Evolutionary conservation across 768 basidiomycete genomes (phyloP), one percentile per base, ranked within the genome.

Genomic region (Leccinum aurantiacum): DNA sequence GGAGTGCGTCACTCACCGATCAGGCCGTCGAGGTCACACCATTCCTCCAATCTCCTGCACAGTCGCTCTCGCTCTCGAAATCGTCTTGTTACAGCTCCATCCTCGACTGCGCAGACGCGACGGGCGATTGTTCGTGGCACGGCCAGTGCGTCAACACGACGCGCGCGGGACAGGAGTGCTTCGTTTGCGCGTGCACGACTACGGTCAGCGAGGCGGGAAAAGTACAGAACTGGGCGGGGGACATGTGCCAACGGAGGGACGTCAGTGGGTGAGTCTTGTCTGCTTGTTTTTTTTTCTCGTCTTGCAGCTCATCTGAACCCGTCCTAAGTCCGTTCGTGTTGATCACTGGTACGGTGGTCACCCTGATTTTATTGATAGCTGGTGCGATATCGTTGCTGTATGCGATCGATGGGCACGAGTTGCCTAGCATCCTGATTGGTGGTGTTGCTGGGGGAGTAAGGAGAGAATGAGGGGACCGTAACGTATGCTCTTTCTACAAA

Each of bases 391-490:
- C 82, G 6, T 72, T 94, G 31, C 79, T 94, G 15, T 86, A 81
- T 54, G 78, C 76, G 8, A 80, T 91, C 37, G 90, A 87, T 19
- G 75, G 74, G 48, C 76, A 83, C 61, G 80, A 84, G 62, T 74
- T 93, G 56, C 92, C 92, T n/a, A 89, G 87, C 64, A 89, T 87
- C 24, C 74, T 94, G 31, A 78, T 86, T 27, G 87, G 87, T 17
- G 84, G 84, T 53, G 81, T 84, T 59, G 74, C 81, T 31, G 75
- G 66, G 2, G 74, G 77, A 60, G 71, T 71, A 52, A 84, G 83
- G 75, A 84, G 75, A 70, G 87, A 88, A 31, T 88, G 57, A 72
- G 19, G 14, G 44, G 37, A 35, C 4, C 7, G 6, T 7, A 14
- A 33, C 22, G 9, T 59, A 24, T 31, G 1, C 49, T 41, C 37